Base-by-base conservation (phyloP, 257 asterid genomes). In the Solanum pennellii region DNA sequence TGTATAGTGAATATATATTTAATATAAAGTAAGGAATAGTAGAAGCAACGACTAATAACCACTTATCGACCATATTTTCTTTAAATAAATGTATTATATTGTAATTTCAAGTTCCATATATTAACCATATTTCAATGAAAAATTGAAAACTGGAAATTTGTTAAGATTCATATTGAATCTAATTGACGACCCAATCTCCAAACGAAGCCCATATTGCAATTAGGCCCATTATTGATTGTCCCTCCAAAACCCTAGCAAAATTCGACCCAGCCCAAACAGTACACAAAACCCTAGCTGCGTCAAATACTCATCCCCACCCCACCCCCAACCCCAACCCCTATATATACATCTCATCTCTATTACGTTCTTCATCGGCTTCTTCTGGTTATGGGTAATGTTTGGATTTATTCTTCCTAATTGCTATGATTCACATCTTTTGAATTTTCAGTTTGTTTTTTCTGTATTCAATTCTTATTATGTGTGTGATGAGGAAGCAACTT, bases 401-500 rank as follows among this genome's bases (percentile, higher is more conserved):
- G 16, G 27, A 47, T 14, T 59, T 56, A 15, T 15, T 77, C 41
- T 44, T 20, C 49, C 41, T 27, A 2, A 11, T 16, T 3, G 23
- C 44, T 35, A 7, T 5, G n/a, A 37, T 20, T 59, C 25, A 20
- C 11, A 8, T 41, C 44, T 9, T 68, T 87, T 59, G 12, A 0
- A 20, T 20, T 62, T 7, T 8, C 10, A 56, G 7, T 25, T 41
- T 79, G 9, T 2, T 42, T 9, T 29, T 9, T 12, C 27, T 9
- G 0, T 27, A 29, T 44, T 80, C 25, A 1, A 11, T 29, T 47
- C 11, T 27, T 27, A 11, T 47, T 47, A 15, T 25, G 88, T 80
- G 91, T 82, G 89, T 83, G 39, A 84, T 91, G 93, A 91, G 87
- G 92, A 87, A 69, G 47, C 79, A 41, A 59, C 3, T 25, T 25